These are phyloP conservation scores for Populus trichocarpa DNA, from an alignment of 441 rosid species.

Conservation along the genomic window DNA sequence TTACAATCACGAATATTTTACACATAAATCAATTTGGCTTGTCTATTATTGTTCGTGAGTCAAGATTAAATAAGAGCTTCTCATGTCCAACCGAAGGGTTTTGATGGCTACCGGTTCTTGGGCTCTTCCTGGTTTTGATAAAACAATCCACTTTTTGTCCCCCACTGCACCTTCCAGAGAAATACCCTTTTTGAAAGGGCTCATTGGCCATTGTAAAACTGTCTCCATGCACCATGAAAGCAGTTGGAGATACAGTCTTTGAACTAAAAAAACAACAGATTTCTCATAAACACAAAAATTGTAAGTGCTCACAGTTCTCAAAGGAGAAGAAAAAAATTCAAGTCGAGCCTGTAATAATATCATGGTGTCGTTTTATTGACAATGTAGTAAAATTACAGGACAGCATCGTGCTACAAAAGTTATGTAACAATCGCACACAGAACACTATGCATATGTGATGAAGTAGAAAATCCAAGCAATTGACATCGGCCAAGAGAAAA, in stretches of 20 bases:
- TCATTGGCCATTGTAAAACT: background rate
- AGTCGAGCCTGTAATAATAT: background rate
- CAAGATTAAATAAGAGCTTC: background rate
- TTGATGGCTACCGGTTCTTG: constrained; percentile 1
- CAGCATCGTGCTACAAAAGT: background rate
- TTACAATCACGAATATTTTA: constrained; percentile 5
- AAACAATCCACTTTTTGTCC: constrained; percentile 11
- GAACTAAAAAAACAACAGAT: background rate
- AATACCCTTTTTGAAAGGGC: background rate
- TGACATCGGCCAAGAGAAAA: background rate
- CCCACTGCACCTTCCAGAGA: constrained; percentile 1
- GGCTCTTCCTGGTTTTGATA: background rate
- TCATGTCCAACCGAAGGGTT: background rate
- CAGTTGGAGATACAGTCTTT: background rate
- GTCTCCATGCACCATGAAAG: background rate
- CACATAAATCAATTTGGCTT: background rate
- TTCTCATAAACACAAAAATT: background rate
- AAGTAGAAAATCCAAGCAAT: background rate
- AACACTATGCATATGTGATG: background rate
- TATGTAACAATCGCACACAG: background rate
- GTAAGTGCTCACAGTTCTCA: background rate
- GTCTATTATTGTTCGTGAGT: background rate
- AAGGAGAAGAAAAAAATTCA: background rate
- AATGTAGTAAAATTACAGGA: background rate
- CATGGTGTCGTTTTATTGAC: background rate